Evolutionary conservation across 768 basidiomycete genomes (phyloP), one percentile per base, ranked within the genome.

Genomic region (Astraeus odoratus): DNA sequence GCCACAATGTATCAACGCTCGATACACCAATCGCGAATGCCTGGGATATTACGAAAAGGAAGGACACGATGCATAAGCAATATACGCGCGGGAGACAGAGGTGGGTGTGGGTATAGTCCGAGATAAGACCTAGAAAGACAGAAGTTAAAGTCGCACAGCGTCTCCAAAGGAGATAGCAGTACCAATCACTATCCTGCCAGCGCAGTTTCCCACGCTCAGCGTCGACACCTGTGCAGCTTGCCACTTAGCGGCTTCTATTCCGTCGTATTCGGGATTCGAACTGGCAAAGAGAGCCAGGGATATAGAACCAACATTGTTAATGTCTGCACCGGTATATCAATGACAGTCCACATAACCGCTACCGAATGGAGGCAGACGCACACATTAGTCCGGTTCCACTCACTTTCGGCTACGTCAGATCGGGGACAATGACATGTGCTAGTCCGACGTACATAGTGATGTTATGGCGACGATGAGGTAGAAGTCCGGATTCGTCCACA

Each of bases 181-280:
- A 88, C 87, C 90, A 15, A 92, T 82, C 22, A 80, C 47, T 35
- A 94, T 75, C 30, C 92, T 78, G 1, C 91, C 91, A 1, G 72
- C 55, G 46, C 82, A 95, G 59, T 91, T 96, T 65, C 80, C 82
- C 20, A 94, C 46, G 54, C 86, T 90, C 51, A 94, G 73, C 4
- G 77, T 71, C 0, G 89, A 90, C 1, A 96, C 93, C 55, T 96
- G 92, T 4, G 77, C 70, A 0, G 89, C 80, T 67, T 96, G 93
- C 78, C 81, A 85, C 41, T 75, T 73, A 1, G 81, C 72, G 0
- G 86, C 81, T 50, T 76, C 75, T 1, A 74, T 57, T 16, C 78
- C 77, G 52, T 90, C 80, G 56, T 86, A 91, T 2, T 69, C 56
- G 0, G 75, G 64, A 37, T 80, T 73, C 6, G 73, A 75, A 44